Conservation (phyloP, 1,284 basidiomycete genomes). For the Fomitopsis pinicola region DNA sequence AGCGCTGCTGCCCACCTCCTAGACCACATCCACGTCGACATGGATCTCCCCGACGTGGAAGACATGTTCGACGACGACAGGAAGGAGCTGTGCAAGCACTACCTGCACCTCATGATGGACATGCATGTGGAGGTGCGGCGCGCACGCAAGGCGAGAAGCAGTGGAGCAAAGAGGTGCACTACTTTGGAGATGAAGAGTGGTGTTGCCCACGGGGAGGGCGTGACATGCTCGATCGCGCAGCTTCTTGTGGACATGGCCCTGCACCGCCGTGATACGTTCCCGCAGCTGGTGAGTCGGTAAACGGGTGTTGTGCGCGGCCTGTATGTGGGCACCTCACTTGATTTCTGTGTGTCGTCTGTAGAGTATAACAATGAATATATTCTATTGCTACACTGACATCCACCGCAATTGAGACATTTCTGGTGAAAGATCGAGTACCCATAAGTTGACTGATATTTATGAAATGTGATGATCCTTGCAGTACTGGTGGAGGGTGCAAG, state of each 20-base stretch:
- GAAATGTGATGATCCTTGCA: no score
- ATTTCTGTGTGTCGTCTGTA: constrained; percentile 12
- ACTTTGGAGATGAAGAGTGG: constrained; percentile 40
- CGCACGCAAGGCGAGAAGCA: constrained; percentile 46
- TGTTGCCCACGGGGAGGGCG: constrained; percentile 21
- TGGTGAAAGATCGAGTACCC: no score
- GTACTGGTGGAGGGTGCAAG: no score
- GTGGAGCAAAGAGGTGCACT: constrained; percentile 49
- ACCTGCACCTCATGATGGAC: constrained; percentile 34
- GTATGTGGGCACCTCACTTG: constrained; percentile 25
- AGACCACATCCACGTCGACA: not conserved
- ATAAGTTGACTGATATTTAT: no score
- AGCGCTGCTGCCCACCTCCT: constrained; percentile 19
- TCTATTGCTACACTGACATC: no score
- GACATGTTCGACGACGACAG: constrained; percentile 14
- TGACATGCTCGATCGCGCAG: constrained; percentile 38
- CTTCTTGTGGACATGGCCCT: constrained; percentile 58
- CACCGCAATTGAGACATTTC: no score
- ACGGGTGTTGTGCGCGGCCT: constrained; percentile 11
- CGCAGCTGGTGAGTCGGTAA: constrained; percentile 34
- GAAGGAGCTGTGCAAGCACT: constrained; percentile 23
- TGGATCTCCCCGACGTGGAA: not conserved
- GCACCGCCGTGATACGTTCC: constrained; percentile 36
- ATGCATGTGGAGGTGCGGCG: constrained; percentile 41
- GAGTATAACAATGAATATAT: no score